Percentiles rank a stretch among this genome's conserved stretches.
Conservation (phyloP, 2,329 filamentous ascomycete species). For the Zasmidium citrigriseum region DNA sequence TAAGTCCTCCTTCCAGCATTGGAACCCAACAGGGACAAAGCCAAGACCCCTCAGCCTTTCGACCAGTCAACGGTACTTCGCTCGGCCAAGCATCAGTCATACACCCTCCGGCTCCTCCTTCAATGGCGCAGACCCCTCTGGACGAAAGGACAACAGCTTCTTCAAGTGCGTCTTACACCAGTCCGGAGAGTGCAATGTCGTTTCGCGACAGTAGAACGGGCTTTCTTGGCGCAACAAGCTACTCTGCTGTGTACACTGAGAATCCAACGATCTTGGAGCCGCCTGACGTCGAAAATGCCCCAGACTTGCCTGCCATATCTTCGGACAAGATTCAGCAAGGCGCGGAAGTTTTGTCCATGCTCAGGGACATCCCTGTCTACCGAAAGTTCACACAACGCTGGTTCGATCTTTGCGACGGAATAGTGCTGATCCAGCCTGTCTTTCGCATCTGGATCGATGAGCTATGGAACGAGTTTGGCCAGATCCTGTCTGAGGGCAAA, state of each 20-base stretch:
- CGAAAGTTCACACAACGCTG: constrained; percentile 32
- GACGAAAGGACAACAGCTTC: constrained; percentile 21
- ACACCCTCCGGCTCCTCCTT: constrained; percentile 8
- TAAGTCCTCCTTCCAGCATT: constrained; percentile 25
- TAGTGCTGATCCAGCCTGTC: constrained; percentile 34
- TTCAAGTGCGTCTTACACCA: constrained; percentile 16
- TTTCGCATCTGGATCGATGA: constrained; percentile 37
- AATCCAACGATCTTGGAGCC: constrained; percentile 29
- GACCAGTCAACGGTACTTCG: constrained; percentile 3
- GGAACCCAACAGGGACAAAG: constrained; percentile 7
- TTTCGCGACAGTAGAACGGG: constrained; percentile 33
- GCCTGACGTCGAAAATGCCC: constrained; percentile 25
- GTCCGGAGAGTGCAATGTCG: constrained; percentile 27
- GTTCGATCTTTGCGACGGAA: constrained; percentile 38
- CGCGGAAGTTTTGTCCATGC: constrained; percentile 34
- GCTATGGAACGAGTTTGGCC: constrained; percentile 37
- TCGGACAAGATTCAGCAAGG: constrained; percentile 35
- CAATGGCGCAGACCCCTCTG: constrained; percentile 14
- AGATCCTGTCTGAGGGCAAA: constrained; percentile 29
- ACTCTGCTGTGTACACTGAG: constrained; percentile 36
- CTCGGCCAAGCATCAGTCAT: constrained; percentile 8
- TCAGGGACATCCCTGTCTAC: constrained; percentile 35
- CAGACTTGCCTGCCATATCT: constrained; percentile 28
- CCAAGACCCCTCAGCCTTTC: constrained; percentile 11
- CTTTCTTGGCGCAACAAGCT: constrained; percentile 36